Conservation (phyloP, 345 rosid species). For the Raphanus raphanistrum region DNA sequence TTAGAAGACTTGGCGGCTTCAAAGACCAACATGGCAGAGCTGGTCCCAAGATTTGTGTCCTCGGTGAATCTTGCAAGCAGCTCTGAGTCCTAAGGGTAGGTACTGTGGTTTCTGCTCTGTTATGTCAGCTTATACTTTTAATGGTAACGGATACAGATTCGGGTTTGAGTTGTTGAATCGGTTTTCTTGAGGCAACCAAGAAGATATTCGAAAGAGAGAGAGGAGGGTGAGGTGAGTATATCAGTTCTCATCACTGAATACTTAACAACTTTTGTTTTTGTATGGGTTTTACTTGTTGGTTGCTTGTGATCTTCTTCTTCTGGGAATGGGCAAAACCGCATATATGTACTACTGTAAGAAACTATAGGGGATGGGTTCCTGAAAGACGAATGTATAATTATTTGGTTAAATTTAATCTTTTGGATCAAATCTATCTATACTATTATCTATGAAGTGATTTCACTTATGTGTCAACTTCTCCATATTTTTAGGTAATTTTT, state of each 20-base stretch:
- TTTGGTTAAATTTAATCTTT: constrained; percentile 12
- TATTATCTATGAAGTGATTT: too few species aligned
- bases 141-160: constrained; percentile 21
- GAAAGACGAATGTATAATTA: constrained; percentile 32
- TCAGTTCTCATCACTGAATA: constrained; percentile 18
- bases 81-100: constrained; percentile 25
- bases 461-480: too few species aligned
- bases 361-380: constrained; percentile 20
- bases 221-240: constrained; percentile 10
- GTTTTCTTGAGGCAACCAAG: constrained; percentile 3
- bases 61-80: constrained; percentile 49
- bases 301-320: constrained; percentile 11
- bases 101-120: constrained; percentile 5
- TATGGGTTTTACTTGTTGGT: constrained; percentile 17
- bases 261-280: constrained; percentile 12
- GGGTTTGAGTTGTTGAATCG: constrained; percentile 22
- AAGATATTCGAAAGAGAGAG: constrained; percentile 16
- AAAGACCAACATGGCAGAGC: constrained; percentile 51
- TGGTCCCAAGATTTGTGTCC: constrained; percentile 53
- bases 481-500: too few species aligned
- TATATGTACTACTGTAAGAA: constrained; percentile 32
- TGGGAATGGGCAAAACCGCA: background rate
- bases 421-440: background rate
- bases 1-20: constrained; percentile 69
- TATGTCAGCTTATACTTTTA: constrained; percentile 14